Evolutionary conservation across 2,329 filamentous ascomycete species (phyloP).

Genomic region (Juglanconis sp.): DNA sequence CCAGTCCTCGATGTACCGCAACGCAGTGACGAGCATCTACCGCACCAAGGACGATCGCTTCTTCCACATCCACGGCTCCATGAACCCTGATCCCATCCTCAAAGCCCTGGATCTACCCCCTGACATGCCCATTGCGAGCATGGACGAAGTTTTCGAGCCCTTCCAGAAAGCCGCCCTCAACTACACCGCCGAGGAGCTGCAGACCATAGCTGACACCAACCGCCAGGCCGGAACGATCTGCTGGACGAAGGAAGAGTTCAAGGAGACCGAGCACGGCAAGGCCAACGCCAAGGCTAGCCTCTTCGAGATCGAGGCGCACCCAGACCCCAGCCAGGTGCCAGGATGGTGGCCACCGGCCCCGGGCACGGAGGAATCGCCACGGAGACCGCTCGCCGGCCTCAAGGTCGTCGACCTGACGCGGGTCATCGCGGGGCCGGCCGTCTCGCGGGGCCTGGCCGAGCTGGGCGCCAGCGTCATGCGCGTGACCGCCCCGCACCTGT

Average conservation of each 20-base stretch:
- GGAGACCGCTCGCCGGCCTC: constrained; percentile 40
- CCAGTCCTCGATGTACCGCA: constrained; percentile 3
- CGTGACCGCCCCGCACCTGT: constrained; percentile 38
- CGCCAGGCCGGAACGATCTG: constrained; percentile 27
- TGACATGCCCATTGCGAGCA: constrained; percentile 9
- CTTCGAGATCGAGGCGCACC: constrained; percentile 23
- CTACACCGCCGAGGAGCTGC: constrained; percentile 19
- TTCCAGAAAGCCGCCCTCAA: constrained; percentile 20
- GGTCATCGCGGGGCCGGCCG: constrained; percentile 44
- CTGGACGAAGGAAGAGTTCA: constrained; percentile 25
- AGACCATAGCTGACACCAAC: constrained; percentile 23
- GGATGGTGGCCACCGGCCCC: constrained; percentile 40
- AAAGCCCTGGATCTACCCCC: constrained; percentile 17
- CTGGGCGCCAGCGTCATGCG: constrained; percentile 45
- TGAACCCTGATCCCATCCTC: constrained; percentile 18
- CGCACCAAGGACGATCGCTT: constrained; percentile 20
- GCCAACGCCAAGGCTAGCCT: constrained; percentile 21
- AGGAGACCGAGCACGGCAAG: constrained; percentile 26
- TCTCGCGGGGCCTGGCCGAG: constrained; percentile 39
- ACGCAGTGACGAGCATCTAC: constrained; percentile 26
- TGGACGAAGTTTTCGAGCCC: constrained; percentile 3
- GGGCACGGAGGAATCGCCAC: constrained; percentile 21
- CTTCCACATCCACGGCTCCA: constrained; percentile 22
- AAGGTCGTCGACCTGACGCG: constrained; percentile 48
- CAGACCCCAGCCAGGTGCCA: constrained; percentile 25